Evolutionary conservation across 208 protist genomes (phyloP).

Genomic region (Endotrypanum monterogeii): DNA sequence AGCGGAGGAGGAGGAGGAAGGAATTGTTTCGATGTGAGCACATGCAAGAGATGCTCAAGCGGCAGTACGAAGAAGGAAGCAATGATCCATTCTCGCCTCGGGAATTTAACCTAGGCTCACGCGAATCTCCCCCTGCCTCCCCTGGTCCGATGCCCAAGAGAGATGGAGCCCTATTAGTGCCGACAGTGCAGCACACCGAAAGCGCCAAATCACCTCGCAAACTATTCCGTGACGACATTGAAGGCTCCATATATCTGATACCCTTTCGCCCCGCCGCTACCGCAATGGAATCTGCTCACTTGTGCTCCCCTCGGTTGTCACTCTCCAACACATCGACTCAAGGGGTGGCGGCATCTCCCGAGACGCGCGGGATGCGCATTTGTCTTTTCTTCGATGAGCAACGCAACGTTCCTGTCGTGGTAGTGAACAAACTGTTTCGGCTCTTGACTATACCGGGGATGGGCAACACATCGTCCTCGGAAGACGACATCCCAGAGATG

Average conservation of each 20-base stretch:
- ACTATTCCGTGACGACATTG: constrained; percentile 35
- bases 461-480: constrained; percentile 13
- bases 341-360: constrained; percentile 1
- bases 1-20: constrained; percentile 4
- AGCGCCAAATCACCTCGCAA: background rate
- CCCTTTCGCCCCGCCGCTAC: constrained; percentile 1
- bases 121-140: constrained; percentile 1
- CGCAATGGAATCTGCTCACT: background rate
- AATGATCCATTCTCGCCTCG: constrained; percentile 1
- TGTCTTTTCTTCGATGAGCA: constrained; percentile 47
- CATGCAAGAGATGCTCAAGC: constrained; percentile 11
- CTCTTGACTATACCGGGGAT: constrained; percentile 44
- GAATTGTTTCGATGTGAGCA: constrained; percentile 11
- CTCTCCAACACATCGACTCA: background rate
- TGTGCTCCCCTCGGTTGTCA: background rate
- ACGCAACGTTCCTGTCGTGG: constrained; percentile 47
- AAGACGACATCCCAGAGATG: constrained; percentile 5
- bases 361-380: constrained; percentile 46
- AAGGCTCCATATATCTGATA: constrained; percentile 37
- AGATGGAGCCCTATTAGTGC: background rate
- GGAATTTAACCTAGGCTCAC: constrained; percentile 1
- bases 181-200: background rate
- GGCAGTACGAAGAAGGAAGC: constrained; percentile 23
- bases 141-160: constrained; percentile 5
- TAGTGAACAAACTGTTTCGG: constrained; percentile 64